Evolutionary conservation across 129 eudicot species (phyloP), one percentile per base, ranked within the genome.

Genomic region (Calendula officinalis): DNA sequence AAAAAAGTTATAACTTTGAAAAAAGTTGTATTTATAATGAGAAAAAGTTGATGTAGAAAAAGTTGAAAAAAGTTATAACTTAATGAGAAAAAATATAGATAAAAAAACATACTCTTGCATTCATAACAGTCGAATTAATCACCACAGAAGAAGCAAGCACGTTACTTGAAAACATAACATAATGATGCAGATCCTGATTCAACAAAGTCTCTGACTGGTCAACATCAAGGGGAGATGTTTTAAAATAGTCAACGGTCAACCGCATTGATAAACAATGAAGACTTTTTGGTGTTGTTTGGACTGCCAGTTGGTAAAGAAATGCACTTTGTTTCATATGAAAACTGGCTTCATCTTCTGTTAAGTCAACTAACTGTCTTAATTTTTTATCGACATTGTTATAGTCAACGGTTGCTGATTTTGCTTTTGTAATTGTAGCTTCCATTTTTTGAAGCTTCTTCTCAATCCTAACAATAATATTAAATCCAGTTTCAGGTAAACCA

Each of bases 231-330:
- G 95, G 64, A 54, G 84, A 46, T 56, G 85, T 68, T 68, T 78
- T 82, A 35, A 94, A 94, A 86, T 83, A 86, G 70, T 94, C 99
- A 2, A 94, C 92, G n/a, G 99, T 86, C 17, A 94, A 76, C 70
- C 99, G 79, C 99, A 94, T 88, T 15, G 99, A 83, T 8, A 94
- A 73, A 60, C 99, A 88, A 78, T 94, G 99, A 56, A 83, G 92
- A 76, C 97, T 85, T 73, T 94, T 94, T 51, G 99, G 99, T 77
- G 91, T 81, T 60, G 99, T 94, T 55, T 85, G 95, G 63, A 94
- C 96, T 17, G 95, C 87, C 75, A 94, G 95, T 77, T 88, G 88
- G 68, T 84, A 84, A 39, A 91, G 90, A 77, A 87, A 87, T 71
- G 98, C 88, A 78, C 96, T 87, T 69, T 91, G 98, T 75, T 82